Evolutionary conservation across 2,329 filamentous ascomycete species (phyloP), one percentile per base, ranked within the genome.

Genomic region (Arthrobotrys entomopaga): DNA sequence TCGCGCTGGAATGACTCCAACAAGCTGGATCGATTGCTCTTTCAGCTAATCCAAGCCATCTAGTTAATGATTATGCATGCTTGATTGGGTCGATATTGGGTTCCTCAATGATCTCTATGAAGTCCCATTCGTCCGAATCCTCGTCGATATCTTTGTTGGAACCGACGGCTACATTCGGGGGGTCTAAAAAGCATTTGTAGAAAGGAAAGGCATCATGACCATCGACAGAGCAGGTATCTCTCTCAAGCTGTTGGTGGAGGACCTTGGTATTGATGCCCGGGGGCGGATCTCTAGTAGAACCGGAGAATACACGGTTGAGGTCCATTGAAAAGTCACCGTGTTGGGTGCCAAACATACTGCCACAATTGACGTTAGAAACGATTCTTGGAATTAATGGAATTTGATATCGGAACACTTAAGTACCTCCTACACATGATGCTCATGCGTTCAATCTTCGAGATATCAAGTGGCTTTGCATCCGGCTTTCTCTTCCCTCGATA

Each of bases 351-450:
- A 74, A 74, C 70, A 74, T 74, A 22, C 70, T 74, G 19, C 1
- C 24, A 29, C 3, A n/a, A 2, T 40, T 19, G 22, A 16, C 10
- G n/a, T 74, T 29, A 64, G 63, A 22, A 6, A 34, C 29, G 13
- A 13, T 42, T 26, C 50, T 13, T 3, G 19, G 38, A 13, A n/a
- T 53, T 34, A 16, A 19, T 7, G 7, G 24, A 20, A 6, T 11
- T 7, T 48, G 15, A 16, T 50, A 7, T 56, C 19, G n/a, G 3
- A 7, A 22, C n/a, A 15, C 7, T n/a, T n/a, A n/a, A n/a, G 6
- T 43, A 92, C 91, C 91, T 95, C 80, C 92, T 83, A 84, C 91
- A 90, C 91, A 95, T 93, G 71, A 95, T 84, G 58, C 88, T 89
- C 29, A 94, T 83, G 53, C 90, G 84, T 81, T 87, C 90, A 43